Evolutionary conservation across 441 rosid species (phyloP), one percentile per base, ranked within the genome.

Genomic region (Viola pubescens): DNA sequence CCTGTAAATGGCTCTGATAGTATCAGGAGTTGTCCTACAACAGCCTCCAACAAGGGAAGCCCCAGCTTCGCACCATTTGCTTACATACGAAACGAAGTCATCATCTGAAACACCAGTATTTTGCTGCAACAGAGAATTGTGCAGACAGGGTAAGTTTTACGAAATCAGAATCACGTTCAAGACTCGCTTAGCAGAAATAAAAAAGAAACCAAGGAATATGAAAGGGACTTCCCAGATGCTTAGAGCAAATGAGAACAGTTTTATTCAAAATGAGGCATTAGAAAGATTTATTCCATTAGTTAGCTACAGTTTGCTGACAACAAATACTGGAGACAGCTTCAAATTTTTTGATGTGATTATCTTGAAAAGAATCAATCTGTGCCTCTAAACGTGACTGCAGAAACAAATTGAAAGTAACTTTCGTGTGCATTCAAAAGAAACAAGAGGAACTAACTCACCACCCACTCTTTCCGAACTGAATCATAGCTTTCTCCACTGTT

Each of bases 401-500:
- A 42, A 53, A 13, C 49, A 26, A 48, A 11, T 4, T 14, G 9
- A 16, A 60, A 26, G 10, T 60, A 10, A 19, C 8, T 45, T 65
- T 48, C 10, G 26, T 10, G 47, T 47, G 56, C 61, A 39, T 58
- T 12, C 44, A 10, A 16, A 41, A 47, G 44, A 26, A 26, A 26
- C 34, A 26, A 26, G 34, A 26, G 34, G 34, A 26, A 26, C 34
- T 26, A 26, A 74, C 95, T 81, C 73, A 90, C 96, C 74, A 91
- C 88, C 97, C 96, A 88, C 71, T 81, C 80, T 79, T 91, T 91
- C 38, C 52, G 48, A 4, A 75, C 81, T 39, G 84, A 73, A 74
- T 90, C 88, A 51, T 88, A 90, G 60, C 80, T 78, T 70, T 86
- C 97, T 3, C 97, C 96, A 45, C 96, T 88, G 75, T 88, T 90